phyloP scores from a whole-genome alignment of 495 filamentous ascomycete genomes.

The Sphaerosporella brunnea region DNA sequence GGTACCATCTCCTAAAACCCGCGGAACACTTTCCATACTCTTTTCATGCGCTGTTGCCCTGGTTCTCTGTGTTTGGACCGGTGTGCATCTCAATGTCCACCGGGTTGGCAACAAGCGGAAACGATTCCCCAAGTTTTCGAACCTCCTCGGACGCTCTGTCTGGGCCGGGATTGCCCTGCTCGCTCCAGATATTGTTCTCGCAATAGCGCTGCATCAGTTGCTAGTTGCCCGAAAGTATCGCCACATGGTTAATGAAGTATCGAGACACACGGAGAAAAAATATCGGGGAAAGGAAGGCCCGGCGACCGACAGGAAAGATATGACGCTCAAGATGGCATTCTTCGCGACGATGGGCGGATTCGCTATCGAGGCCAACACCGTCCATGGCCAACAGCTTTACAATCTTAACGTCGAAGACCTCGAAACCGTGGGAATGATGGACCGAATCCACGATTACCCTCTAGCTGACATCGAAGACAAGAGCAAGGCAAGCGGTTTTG shows the following conservation, averaged over 20 bases:
- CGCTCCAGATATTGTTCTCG: constrained; percentile 1
- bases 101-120: background rate
- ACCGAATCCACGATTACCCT: constrained; percentile 1
- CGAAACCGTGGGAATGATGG: background rate
- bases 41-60: constrained; percentile 1
- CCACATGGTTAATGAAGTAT: background rate
- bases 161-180: constrained; percentile 4
- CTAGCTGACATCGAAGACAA: constrained; percentile 9
- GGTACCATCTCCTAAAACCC: background rate
- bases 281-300: background rate
- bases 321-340: constrained; percentile 3
- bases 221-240: constrained; percentile 1
- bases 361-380: background rate
- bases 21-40: background rate
- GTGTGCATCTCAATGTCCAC: constrained; percentile 3
- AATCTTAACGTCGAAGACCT: background rate
- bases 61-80: background rate
- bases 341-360: constrained; percentile 4
- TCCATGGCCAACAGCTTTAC: background rate
- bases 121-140: background rate
- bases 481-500: constrained; percentile 5
- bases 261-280: background rate
- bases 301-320: background rate
- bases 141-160: background rate
- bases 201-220: background rate